Conservation (phyloP, 2,329 filamentous ascomycete species). For the Ophioceras dolichostomum region DNA sequence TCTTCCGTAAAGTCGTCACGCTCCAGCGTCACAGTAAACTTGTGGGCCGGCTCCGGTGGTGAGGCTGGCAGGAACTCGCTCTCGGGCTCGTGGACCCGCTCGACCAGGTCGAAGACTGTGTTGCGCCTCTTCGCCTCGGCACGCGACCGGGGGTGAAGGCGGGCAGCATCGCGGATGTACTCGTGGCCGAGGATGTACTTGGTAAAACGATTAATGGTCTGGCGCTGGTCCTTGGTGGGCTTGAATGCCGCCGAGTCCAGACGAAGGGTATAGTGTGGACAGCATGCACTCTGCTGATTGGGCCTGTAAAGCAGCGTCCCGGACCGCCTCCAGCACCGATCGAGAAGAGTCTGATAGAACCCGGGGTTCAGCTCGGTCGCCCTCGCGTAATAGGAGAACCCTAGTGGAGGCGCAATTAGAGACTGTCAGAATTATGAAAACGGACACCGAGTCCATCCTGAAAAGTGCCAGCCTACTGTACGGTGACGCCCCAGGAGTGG, state of each 20-base stretch:
- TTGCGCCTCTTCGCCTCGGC: constrained; percentile 51
- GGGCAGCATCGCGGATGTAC: constrained; percentile 53
- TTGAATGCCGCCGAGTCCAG: constrained; percentile 55
- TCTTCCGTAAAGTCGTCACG: constrained; percentile 59
- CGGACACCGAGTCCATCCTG: too few species aligned
- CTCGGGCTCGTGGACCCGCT: constrained; percentile 61
- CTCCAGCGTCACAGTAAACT: constrained; percentile 59
- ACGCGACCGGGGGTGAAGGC: constrained; percentile 53
- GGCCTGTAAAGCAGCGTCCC: constrained; percentile 64
- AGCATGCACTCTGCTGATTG: constrained; percentile 70
- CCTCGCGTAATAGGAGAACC: constrained; percentile 60
- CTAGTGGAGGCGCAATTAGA: constrained; percentile 25
- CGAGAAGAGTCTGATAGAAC: constrained; percentile 60
- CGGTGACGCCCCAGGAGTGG: too few species aligned
- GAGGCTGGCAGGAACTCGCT: constrained; percentile 31
- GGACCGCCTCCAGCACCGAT: constrained; percentile 69
- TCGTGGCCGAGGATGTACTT: constrained; percentile 54
- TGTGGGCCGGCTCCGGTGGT: constrained; percentile 53
- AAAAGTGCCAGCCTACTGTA: too few species aligned
- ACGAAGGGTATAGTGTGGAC: constrained; percentile 79
- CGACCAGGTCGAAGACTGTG: constrained; percentile 53
- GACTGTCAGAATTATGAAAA: not conserved
- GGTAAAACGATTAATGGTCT: constrained; percentile 63
- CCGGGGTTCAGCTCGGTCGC: constrained; percentile 47
- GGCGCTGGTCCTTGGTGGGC: constrained; percentile 59